Evolutionary conservation across 352 stramenopile genomes (phyloP), one percentile per base, ranked within the genome.

Genomic region (Thalassiosira livingstoniorum): DNA sequence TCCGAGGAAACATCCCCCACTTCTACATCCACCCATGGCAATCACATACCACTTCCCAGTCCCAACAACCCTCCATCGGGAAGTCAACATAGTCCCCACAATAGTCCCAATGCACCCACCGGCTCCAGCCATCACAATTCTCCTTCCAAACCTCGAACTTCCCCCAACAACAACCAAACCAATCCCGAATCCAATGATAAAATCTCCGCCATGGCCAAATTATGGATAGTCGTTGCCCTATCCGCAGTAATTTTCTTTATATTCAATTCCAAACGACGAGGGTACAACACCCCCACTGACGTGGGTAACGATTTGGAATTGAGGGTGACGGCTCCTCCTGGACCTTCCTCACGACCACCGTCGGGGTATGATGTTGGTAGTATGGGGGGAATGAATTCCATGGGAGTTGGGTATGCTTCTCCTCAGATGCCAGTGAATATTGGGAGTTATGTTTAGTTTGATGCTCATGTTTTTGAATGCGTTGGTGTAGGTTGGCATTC

Each of bases 221-320:
- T 64, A 27, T 35, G 32, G 4, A 45, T 74, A 25, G 55, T 64
- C 10, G 4, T 39, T 31, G 51, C 54, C 15, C 5, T 35, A 2
- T 39, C 42, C 15, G 31, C 51, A 53, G 31, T 55, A 37, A 32
- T 74, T 23, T 74, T 64, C 27, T 74, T 51, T 34, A 42, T 21
- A 34, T 21, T 74, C 5, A 45, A 51, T 15, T 42, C 13, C 0
- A 13, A 53, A 2, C 23, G 47, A 64, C 45, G 55, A 25, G 65
- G 45, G 21, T 72, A 74, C 23, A 60, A 15, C 23, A 27, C 45
- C 21, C 42, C 65, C 15, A 27, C 47, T 53, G 65, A 74, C n/a
- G 35, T 35, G 1, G 64, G 29, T n/a, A 63, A 74, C 37, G 65
- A 74, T 64, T 74, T 74, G 32, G 65, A 74, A 74, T 64, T 74